Base-by-base conservation (phyloP, 305 asterid genomes). In the Caryopteris hybrid region DNA sequence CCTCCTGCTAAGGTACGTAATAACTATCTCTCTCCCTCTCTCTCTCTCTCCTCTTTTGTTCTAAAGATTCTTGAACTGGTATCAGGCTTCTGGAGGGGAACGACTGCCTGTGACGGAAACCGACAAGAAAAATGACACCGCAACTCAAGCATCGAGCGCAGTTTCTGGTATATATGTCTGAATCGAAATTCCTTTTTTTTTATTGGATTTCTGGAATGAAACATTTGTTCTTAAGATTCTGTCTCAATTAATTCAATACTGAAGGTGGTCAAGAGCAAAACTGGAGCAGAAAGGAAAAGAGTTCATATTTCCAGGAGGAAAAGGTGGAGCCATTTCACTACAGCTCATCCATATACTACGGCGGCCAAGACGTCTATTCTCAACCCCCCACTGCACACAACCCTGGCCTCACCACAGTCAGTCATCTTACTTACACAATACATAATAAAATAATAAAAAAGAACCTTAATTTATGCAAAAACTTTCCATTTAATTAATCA, bases 311-410 rank as follows among this genome's bases (percentile, higher is more conserved):
- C 60, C 80, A 75, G 67, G 88, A 85, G 23, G 81, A 82, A 54
- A 82, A 79, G 54, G 61, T 61, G 4, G 79, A 75, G 63, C 96
- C 96, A 3, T 88, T 82, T 66, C 88, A 81, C 61, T 83, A 85
- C 76, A 83, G 88, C 79, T 91, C 97, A n/a, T 91, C 97, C 0
- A 81, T 88, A 67, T 88, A 85, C 83, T 91, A 91, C 23, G 97
- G 97, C 25, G 97, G 89, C 7, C 96, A 85, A 78, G 97, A 91
- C 60, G 76, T 84, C 25, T 86, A 84, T 74, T 48, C 87, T 59
- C 81, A 43, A 20, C 95, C 97, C 20, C 82, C 80, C 70, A 75
- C 48, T 67, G 50, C 81, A 18, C 80, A 79, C 58, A 80, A 62
- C 60, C 61, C 85, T 34, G 43, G 20, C 10, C 48, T 53, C 67